Conservation (phyloP, 2,329 filamentous ascomycete genomes). For the Ophiostoma angusticollis region DNA sequence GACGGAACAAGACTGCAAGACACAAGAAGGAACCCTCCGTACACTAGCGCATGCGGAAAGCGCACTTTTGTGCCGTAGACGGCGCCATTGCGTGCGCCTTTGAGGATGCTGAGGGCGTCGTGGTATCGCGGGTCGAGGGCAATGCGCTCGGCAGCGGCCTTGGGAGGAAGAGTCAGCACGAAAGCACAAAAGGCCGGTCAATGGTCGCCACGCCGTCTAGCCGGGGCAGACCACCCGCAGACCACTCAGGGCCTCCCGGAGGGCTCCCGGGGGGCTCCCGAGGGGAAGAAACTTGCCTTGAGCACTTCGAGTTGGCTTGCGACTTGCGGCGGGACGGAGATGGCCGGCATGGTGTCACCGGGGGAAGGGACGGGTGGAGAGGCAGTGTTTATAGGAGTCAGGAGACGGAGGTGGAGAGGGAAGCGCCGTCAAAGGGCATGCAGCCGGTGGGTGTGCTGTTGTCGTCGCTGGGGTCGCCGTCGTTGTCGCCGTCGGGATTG, state of each 20-base stretch:
- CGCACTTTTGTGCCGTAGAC: constrained; percentile 97
- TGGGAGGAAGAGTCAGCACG: constrained; percentile 1
- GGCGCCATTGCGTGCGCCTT: constrained; percentile 89
- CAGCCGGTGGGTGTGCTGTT: no score
- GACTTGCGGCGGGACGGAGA: constrained; percentile 3
- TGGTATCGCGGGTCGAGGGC: constrained; percentile 76
- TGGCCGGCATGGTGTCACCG: neutral
- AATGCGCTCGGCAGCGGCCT: constrained; percentile 62
- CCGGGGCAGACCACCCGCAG: no score
- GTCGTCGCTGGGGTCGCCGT: no score
- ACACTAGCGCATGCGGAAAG: constrained; percentile 91
- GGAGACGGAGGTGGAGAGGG: no score
- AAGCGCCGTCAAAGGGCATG: no score
- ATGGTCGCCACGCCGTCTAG: no score
- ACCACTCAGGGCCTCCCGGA: no score
- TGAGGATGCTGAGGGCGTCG: constrained; percentile 71
- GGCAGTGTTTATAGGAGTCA: no score
- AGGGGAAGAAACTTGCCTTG: constrained; percentile 1
- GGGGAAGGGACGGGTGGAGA: no score
- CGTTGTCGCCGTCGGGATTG: no score
- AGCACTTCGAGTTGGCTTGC: neutral
- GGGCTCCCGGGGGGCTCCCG: no score
- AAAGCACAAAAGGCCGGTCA: no score
- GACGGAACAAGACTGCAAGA: neutral
- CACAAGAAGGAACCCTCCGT: constrained; percentile 15